Evolutionary conservation across 345 rosid species (phyloP).

Genomic region (Ceriops tagal): DNA sequence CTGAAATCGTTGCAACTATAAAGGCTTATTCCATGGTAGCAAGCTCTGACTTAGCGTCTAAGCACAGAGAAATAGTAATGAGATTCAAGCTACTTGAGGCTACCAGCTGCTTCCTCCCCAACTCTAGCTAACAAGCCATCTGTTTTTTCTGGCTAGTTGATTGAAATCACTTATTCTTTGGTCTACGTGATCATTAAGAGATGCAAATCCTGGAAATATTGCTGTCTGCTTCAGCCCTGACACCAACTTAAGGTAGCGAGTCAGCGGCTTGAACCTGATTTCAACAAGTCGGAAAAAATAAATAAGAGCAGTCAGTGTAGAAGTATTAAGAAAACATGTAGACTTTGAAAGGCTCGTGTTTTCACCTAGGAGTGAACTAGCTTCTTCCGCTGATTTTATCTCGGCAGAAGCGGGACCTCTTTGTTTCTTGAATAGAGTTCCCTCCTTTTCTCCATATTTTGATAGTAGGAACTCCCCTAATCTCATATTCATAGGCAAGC

Average conservation of each 20-base stretch:
- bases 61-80: constrained; percentile 66
- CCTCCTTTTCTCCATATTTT: constrained; percentile 89
- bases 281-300: not conserved
- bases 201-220: constrained; percentile 88
- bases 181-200: constrained; percentile 81
- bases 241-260: constrained; percentile 72
- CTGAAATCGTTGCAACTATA: not conserved
- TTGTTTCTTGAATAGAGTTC: constrained; percentile 64
- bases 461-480: constrained; percentile 86
- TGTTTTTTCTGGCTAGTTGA: constrained; percentile 54
- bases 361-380: constrained; percentile 51
- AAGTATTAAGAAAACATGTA: too few relatives aligned
- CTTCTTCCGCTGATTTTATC: constrained; percentile 62
- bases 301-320: too few relatives aligned
- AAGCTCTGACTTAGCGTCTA: constrained; percentile 29
- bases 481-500: constrained; percentile 48
- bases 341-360: constrained; percentile 18
- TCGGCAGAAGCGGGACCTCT: constrained; percentile 91
- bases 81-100: constrained; percentile 80
- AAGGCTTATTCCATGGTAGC: not conserved
- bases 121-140: constrained; percentile 61
- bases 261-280: constrained; percentile 88
- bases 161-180: constrained; percentile 63
- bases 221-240: constrained; percentile 88
- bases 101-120: constrained; percentile 82